Conservation (phyloP, 495 filamentous ascomycete genomes). For the Xylaria cubensis region DNA sequence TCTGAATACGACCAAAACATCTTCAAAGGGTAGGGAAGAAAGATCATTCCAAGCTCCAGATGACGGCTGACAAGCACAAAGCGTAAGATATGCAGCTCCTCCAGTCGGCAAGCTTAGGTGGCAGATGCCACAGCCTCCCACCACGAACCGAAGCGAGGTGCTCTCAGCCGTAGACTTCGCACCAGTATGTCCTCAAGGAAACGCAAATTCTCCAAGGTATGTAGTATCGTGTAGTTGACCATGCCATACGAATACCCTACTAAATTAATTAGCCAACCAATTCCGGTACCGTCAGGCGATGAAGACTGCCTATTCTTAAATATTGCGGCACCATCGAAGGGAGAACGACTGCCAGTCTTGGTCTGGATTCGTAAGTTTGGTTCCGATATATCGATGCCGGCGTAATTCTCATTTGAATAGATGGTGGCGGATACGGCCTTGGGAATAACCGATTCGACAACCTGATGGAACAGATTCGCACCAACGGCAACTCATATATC, state of each 20-base stretch:
- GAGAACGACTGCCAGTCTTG: constrained; percentile 46
- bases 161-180: constrained; percentile 33
- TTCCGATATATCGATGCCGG: background rate
- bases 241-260: background rate
- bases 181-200: constrained; percentile 35
- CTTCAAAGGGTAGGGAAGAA: constrained; percentile 36
- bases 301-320: constrained; percentile 56
- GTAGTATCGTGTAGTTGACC: background rate
- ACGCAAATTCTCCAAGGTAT: constrained; percentile 23
- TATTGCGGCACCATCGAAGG: constrained; percentile 46
- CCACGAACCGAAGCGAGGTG: constrained; percentile 34
- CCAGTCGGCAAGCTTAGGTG: constrained; percentile 41
- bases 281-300: constrained; percentile 28
- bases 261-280: constrained; percentile 22
- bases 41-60: background rate
- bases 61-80: constrained; percentile 22
- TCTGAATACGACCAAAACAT: constrained; percentile 32
- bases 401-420: constrained; percentile 27
- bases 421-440: constrained; percentile 57
- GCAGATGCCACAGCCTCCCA: constrained; percentile 40
- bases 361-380: constrained; percentile 49
- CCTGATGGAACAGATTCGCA: constrained; percentile 49
- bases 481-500: constrained; percentile 55
- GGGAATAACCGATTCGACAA: constrained; percentile 45
- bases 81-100: constrained; percentile 44